Conservation (phyloP, 345 rosid genomes). For the Abelmoschus esculentus region DNA sequence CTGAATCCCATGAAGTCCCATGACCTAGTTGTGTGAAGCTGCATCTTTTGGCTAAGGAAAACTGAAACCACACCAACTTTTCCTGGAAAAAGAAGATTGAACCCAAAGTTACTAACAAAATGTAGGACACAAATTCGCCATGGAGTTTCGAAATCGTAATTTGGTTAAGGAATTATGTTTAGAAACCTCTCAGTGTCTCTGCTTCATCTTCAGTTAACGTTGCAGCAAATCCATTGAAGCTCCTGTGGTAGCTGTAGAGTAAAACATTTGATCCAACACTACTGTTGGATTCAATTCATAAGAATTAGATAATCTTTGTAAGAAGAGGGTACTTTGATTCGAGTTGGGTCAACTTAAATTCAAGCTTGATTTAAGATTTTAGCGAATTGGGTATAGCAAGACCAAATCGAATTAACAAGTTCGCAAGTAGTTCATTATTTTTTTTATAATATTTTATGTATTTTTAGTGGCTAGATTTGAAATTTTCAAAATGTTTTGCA, state of each 20-base stretch:
- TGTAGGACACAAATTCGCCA: not conserved
- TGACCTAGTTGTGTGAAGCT: constrained; percentile 46
- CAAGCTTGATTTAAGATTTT: too few relatives aligned
- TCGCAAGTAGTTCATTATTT: too few relatives aligned
- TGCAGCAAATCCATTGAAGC: constrained; percentile 55
- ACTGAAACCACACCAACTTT: constrained; percentile 47
- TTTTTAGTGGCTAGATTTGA: too few relatives aligned
- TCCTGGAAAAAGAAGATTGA: constrained; percentile 16
- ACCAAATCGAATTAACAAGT: too few relatives aligned
- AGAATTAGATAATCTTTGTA: not conserved
- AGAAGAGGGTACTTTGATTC: not conserved
- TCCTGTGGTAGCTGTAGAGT: constrained; percentile 38
- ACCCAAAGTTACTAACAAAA: not conserved
- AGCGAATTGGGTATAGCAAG: too few relatives aligned
- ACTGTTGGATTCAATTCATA: constrained; percentile 8
- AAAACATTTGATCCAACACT: constrained; percentile 31
- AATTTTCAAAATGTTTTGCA: too few relatives aligned
- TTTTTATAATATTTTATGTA: too few relatives aligned
- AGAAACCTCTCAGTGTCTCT: constrained; percentile 23
- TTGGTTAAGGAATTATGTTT: not conserved
- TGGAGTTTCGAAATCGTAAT: not conserved
- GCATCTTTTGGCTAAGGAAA: constrained; percentile 33
- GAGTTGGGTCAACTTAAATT: too few relatives aligned
- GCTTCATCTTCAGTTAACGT: constrained; percentile 30
- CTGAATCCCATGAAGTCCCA: constrained; percentile 59